Evolutionary conservation across 2,329 filamentous ascomycete genomes (phyloP).

Genomic region (Trichoderma sp.): DNA sequence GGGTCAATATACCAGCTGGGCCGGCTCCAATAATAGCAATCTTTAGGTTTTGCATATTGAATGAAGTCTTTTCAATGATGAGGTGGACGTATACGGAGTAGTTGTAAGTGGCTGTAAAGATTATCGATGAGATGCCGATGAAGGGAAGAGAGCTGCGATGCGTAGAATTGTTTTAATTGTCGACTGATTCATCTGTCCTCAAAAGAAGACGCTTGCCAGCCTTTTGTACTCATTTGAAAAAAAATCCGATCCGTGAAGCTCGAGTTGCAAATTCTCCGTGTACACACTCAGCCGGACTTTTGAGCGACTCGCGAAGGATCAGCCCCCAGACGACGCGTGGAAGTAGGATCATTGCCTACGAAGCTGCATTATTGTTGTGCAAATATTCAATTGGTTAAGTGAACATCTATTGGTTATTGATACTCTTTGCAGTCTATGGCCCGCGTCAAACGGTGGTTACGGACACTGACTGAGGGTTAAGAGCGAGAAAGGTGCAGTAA

Average conservation of each 20-base stretch:
- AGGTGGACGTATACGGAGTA: not conserved
- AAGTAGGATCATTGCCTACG: not conserved
- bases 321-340: not conserved
- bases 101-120: not conserved
- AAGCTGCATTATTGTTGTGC: not conserved
- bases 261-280: not conserved
- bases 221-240: not conserved
- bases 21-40: slow-evolving; percentile 19
- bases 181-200: not conserved
- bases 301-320: not conserved
- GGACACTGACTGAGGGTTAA: not conserved
- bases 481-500: not conserved
- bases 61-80: not conserved
- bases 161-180: not conserved
- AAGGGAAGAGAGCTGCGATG: not conserved
- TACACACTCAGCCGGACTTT: slow-evolving; percentile 8
- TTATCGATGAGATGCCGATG: not conserved
- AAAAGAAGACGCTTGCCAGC: not conserved
- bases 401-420: not conserved
- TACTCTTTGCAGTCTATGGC: not conserved
- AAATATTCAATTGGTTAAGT: not conserved
- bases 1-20: not conserved
- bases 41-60: not conserved
- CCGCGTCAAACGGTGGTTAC: too few relatives aligned
- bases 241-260: not conserved